Percentiles rank a stretch among this genome's conserved stretches.
phyloP scores from a whole-genome alignment of 177 flowering plant genomes.

The Vitis hybrid region DNA sequence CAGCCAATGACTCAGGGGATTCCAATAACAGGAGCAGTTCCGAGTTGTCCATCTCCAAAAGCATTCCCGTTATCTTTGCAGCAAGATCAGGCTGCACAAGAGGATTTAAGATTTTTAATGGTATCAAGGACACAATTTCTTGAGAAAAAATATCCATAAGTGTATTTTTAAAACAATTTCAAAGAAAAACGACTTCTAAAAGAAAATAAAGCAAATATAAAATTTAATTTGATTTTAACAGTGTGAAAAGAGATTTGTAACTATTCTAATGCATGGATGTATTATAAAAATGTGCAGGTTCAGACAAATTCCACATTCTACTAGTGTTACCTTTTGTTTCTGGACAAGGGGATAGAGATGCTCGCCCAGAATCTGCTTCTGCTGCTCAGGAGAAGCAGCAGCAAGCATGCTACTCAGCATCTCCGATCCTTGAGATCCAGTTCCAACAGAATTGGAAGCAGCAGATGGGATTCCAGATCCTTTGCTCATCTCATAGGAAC shows the following conservation, averaged over 20 bases:
- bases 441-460: conserved; percentile 32
- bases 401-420: conserved; percentile 71
- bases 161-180: neutral
- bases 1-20: conserved; percentile 68
- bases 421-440: conserved; percentile 39
- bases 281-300: neutral
- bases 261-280: no score
- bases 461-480: conserved; percentile 34
- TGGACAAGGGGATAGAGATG: conserved; percentile 74
- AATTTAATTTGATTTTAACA: no score
- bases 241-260: no score
- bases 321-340: conserved; percentile 53
- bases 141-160: no score
- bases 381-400: conserved; percentile 66
- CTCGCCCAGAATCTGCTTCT: conserved; percentile 82
- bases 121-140: neutral
- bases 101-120: no score
- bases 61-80: conserved; percentile 90
- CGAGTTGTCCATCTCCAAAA: conserved; percentile 88
- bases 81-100: conserved; percentile 68
- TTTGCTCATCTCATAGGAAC: conserved; percentile 33
- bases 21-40: conserved; percentile 73
- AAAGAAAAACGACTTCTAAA: neutral
- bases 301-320: neutral
- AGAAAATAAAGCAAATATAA: neutral